These are phyloP conservation scores for Podospora pseudocomata DNA, from an alignment of 495 filamentous ascomycete species.

Conservation along the genomic window DNA sequence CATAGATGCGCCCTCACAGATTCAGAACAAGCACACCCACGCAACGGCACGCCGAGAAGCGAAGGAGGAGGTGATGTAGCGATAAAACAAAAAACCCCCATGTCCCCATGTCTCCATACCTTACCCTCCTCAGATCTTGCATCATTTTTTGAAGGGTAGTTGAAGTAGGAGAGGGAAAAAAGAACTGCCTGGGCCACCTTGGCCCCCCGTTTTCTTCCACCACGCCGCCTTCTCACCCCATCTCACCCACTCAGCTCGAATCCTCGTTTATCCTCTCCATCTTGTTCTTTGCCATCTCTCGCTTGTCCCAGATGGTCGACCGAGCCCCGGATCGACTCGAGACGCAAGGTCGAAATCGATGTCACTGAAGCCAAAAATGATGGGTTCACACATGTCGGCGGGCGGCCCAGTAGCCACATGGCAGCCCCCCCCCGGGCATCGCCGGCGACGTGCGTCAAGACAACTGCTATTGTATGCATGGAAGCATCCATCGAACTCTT, in stretches of 20 bases:
- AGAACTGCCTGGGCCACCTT: constrained; percentile 7
- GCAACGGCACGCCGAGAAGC: not conserved
- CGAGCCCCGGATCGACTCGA: not conserved
- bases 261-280: too few relatives aligned
- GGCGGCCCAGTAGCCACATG: not conserved
- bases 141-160: not conserved
- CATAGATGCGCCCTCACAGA: not conserved
- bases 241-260: not conserved
- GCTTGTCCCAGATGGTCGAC: not conserved
- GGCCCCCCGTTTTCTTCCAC: not conserved
- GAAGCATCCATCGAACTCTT: not conserved
- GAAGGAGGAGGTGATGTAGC: not conserved
- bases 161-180: not conserved
- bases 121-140: not conserved
- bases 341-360: not conserved
- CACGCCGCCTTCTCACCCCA: constrained; percentile 8
- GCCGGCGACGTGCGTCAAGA: not conserved
- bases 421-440: not conserved
- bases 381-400: not conserved
- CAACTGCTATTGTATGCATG: not conserved
- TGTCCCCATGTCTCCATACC: not conserved
- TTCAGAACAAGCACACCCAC: not conserved
- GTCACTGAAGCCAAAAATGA: not conserved
- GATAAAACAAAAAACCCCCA: not conserved
- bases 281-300: not conserved